Percentiles rank a stretch among this genome's conserved stretches.
These are phyloP conservation scores for Leucoagaricus sp. DNA, from an alignment of 1,284 basidiomycete genomes.

Conservation along the genomic window DNA sequence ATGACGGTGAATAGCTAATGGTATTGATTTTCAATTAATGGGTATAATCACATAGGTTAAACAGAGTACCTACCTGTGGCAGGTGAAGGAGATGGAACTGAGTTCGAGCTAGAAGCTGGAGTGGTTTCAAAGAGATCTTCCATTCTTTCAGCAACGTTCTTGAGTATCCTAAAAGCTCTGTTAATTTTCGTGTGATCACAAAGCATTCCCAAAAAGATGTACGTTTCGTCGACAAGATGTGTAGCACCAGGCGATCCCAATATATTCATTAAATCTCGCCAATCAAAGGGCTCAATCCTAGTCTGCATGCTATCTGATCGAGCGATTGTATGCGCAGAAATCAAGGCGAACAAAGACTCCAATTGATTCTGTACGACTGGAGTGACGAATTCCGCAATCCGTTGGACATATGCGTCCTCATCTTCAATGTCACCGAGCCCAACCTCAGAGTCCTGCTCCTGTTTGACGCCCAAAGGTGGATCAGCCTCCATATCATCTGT, in stretches of 20 bases:
- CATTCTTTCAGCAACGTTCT: slow-evolving; percentile 10
- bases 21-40: neutral
- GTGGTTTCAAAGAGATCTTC: slow-evolving; percentile 5
- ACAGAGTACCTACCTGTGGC: neutral
- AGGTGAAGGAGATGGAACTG: slow-evolving; percentile 1
- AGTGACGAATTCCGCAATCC: slow-evolving; percentile 3
- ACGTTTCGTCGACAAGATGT: slow-evolving; percentile 14
- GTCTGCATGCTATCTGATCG: slow-evolving; percentile 15
- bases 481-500: neutral
- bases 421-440: neutral
- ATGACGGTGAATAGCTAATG: slow-evolving; percentile 1
- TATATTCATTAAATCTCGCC: slow-evolving; percentile 11
- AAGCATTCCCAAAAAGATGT: neutral
- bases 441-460: neutral
- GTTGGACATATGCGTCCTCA: slow-evolving; percentile 10
- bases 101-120: slow-evolving; percentile 6
- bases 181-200: neutral
- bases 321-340: slow-evolving; percentile 13
- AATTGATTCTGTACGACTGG: slow-evolving; percentile 8
- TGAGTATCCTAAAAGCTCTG: neutral
- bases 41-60: neutral
- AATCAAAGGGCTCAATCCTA: slow-evolving; percentile 14
- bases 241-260: slow-evolving; percentile 8
- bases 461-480: neutral
- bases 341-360: slow-evolving; percentile 9